phyloP scores from a whole-genome alignment of 192 early-diverging fungal species.

The Coemansia sp. region DNA sequence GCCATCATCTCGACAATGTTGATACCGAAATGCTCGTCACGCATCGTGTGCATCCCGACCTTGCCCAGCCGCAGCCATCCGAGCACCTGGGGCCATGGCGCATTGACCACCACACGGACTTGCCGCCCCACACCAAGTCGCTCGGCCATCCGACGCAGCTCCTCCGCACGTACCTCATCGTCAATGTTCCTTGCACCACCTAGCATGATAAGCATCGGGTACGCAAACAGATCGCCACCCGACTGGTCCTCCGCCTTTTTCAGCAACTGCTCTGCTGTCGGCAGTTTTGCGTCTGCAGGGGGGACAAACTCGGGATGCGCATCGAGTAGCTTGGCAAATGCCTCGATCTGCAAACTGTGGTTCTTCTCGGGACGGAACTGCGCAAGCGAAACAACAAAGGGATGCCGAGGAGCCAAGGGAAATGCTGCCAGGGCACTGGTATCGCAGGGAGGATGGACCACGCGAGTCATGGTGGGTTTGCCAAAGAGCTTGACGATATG shows the following conservation, averaged over 20 bases:
- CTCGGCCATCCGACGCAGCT: conserved; percentile 52
- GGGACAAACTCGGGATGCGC: conserved; percentile 58
- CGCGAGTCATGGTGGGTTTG: conserved; percentile 55
- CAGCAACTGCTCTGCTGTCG: background rate
- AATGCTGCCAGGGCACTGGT: conserved; percentile 63
- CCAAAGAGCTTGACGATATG: conserved; percentile 89
- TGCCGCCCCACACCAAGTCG: conserved; percentile 64
- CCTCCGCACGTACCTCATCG: conserved; percentile 69
- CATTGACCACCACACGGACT: conserved; percentile 82
- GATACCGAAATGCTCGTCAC: conserved; percentile 99
- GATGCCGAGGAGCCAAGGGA: conserved; percentile 57
- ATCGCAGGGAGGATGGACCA: conserved; percentile 96
- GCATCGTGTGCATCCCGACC: conserved; percentile 95
- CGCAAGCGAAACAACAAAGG: conserved; percentile 80
- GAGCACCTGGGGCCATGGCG: conserved; percentile 66
- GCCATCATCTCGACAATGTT: conserved; percentile 97
- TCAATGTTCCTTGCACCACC: conserved; percentile 82
- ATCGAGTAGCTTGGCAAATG: conserved; percentile 65
- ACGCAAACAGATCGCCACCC: conserved; percentile 2
- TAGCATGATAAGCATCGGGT: conserved; percentile 70
- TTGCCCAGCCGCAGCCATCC: conserved; percentile 60
- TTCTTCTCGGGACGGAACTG: conserved; percentile 98
- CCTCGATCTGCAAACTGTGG: conserved; percentile 78
- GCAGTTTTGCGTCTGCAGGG: conserved; percentile 17
- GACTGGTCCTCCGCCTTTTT: background rate